Base-by-base conservation (phyloP, 1,284 basidiomycete genomes). In the Veloporphyrellus conicus region DNA sequence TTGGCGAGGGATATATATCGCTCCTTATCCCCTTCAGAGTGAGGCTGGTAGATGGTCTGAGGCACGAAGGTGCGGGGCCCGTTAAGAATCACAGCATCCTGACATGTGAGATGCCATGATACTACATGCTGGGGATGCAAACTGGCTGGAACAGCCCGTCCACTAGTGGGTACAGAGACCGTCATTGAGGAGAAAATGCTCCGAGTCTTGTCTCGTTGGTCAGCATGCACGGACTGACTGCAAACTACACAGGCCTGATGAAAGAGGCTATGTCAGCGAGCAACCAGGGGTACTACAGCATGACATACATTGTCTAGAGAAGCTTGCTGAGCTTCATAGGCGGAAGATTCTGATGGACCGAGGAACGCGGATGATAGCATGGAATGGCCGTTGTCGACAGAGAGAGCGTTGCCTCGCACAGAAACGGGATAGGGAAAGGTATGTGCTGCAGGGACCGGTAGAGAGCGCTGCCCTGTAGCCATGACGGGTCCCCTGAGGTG, bases 1-100 rank as follows among this genome's bases (percentile, higher is more conserved):
- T 71, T 58, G n/a, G 81, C 77, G 46, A 78, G 78, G 43, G 84
- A 79, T n/a, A 87, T 81, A 51, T 86, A 87, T 42, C 84, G 77
- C 22, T 77, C 75, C 23, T 75, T 73, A 59, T 87, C 84, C 54
- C 80, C 82, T 41, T 76, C 76, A 4, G 82, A 84, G 51, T 82
- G 78, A 0, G 84, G 84, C 51, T 76, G 75, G 59, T 87, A 87
- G 63, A 81, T 77, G 20, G 57, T 68, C 60, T 87, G 84, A 3
- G 81, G 82, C 1, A 87, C 62, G 53, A 78, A 75, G 6, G 68
- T 69, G 6, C 73, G 72, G 11, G 63, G 62, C 35, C 51, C 49
- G 6, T 58, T 55, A 10, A 63, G 52, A 39, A 67, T 57, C 18
- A 49, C 53, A 5, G 55, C 40, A 11, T 51, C 12, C 23, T 12